Evolutionary conservation across 208 protist genomes (phyloP).

Genomic region (Spongospora subterranea): DNA sequence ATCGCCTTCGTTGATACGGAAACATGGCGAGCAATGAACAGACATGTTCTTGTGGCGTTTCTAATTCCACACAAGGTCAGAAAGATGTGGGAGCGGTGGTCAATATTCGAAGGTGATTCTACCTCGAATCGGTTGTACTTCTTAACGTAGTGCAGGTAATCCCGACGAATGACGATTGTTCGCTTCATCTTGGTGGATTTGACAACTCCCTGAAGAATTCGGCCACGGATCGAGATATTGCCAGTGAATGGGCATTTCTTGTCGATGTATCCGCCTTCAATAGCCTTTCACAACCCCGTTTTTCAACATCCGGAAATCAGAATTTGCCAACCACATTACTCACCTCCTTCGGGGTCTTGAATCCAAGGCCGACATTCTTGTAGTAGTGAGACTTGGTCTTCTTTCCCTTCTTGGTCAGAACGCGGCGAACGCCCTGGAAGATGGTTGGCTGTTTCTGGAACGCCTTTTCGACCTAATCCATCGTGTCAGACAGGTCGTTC

Average conservation of each 20-base stretch:
- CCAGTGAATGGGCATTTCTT: constrained; percentile 99
- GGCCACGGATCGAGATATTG: constrained; percentile 98
- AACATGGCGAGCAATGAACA: constrained; percentile 97
- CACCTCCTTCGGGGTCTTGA: constrained; percentile 94
- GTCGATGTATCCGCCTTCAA: constrained; percentile 99
- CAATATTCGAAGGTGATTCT: too few species aligned
- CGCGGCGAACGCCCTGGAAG: constrained; percentile 68
- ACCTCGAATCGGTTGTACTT: constrained; percentile 99
- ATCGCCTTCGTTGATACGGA: constrained; percentile 97
- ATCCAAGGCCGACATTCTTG: constrained; percentile 97
- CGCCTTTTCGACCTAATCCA: constrained; percentile 78
- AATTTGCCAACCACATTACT: not conserved
- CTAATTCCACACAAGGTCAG: too few species aligned
- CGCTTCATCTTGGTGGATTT: constrained; percentile 97
- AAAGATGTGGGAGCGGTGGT: too few species aligned
- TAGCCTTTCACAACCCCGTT: constrained; percentile 77
- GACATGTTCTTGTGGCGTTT: constrained; percentile 99
- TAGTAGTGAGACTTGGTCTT: constrained; percentile 85
- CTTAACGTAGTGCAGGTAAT: constrained; percentile 99
- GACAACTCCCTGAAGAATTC: constrained; percentile 96
- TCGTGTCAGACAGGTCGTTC: not conserved
- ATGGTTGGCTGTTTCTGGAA: constrained; percentile 86
- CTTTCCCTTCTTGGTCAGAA: constrained; percentile 73
- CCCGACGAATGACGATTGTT: constrained; percentile 96
- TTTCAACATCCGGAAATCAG: not conserved